Conservation (phyloP, 73 alveolate genomes). For the Durusdinium trenchii region DNA sequence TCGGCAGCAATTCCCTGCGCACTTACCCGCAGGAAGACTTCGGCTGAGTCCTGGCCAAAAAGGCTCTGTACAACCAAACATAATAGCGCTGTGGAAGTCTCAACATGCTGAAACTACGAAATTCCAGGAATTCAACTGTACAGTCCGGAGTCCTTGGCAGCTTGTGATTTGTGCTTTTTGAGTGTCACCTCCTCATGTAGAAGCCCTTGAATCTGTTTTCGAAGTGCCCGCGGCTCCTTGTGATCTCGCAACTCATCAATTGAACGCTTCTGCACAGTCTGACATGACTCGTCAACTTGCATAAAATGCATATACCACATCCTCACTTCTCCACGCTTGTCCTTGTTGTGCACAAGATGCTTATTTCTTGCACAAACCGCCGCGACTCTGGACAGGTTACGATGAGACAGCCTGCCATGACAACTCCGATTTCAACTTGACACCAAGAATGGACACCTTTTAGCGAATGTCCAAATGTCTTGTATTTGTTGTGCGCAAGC, state of each 20-base stretch:
- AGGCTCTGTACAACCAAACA: not conserved
- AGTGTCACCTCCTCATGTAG: constrained; percentile 33
- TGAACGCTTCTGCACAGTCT: not conserved
- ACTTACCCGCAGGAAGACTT: constrained; percentile 70
- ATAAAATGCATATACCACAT: not conserved
- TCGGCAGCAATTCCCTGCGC: constrained; percentile 74
- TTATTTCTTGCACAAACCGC: constrained; percentile 52
- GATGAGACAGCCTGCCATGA: constrained; percentile 59
- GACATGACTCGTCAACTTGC: not conserved
- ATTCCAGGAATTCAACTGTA: not conserved
- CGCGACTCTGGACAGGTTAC: constrained; percentile 12
- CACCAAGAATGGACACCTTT: not conserved
- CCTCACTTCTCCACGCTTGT: not conserved
- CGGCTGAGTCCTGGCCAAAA: constrained; percentile 65
- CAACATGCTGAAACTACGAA: no score
- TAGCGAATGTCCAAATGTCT: not conserved
- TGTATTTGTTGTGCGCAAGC: not conserved
- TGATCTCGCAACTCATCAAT: not conserved
- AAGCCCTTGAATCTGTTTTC: constrained; percentile 46
- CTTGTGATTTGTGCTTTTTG: constrained; percentile 55
- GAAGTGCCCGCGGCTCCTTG: constrained; percentile 71
- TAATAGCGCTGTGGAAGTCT: not conserved
- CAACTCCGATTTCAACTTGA: not conserved
- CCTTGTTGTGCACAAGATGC: constrained; percentile 66
- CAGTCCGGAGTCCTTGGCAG: constrained; percentile 44